Percentiles rank a stretch among this genome's conserved stretches.
Evolutionary conservation across 139 green algal species (phyloP).

Genomic region (Coelastrella sp.): DNA sequence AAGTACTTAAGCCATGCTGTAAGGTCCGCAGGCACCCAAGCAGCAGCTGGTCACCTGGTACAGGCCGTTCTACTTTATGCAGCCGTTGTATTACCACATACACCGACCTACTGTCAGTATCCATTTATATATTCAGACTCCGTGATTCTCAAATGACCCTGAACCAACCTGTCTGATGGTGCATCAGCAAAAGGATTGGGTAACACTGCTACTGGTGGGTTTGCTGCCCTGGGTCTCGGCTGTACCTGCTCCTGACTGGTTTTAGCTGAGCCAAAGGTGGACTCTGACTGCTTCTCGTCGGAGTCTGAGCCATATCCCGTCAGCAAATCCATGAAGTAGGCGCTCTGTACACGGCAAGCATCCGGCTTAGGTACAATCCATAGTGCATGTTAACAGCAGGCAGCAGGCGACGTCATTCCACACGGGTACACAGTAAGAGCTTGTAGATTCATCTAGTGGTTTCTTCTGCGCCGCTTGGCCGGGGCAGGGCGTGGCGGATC

Average conservation of each 20-base stretch:
- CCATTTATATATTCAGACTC: not conserved
- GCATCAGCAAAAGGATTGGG: conserved; percentile 15
- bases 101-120: not conserved
- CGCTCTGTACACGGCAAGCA: not conserved
- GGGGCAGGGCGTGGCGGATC: too few relatives aligned
- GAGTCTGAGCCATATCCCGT: conserved; percentile 28
- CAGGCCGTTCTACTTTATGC: not conserved
- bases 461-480: too few relatives aligned
- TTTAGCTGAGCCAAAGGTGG: not conserved
- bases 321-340: conserved; percentile 7
- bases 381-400: too few relatives aligned
- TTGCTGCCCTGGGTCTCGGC: not conserved
- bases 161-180: not conserved
- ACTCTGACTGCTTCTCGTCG: not conserved
- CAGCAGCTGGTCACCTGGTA: not conserved
- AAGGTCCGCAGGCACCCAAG: not conserved
- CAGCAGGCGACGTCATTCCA: too few relatives aligned
- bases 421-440: too few relatives aligned
- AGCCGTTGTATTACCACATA: not conserved
- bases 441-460: too few relatives aligned
- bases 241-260: not conserved
- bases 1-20: not conserved
- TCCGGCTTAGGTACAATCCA: not conserved
- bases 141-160: not conserved
- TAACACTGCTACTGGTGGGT: not conserved